These are phyloP conservation scores for Ilyonectria mors-panacis DNA, from an alignment of 2,329 filamentous ascomycete genomes.

Conservation along the genomic window DNA sequence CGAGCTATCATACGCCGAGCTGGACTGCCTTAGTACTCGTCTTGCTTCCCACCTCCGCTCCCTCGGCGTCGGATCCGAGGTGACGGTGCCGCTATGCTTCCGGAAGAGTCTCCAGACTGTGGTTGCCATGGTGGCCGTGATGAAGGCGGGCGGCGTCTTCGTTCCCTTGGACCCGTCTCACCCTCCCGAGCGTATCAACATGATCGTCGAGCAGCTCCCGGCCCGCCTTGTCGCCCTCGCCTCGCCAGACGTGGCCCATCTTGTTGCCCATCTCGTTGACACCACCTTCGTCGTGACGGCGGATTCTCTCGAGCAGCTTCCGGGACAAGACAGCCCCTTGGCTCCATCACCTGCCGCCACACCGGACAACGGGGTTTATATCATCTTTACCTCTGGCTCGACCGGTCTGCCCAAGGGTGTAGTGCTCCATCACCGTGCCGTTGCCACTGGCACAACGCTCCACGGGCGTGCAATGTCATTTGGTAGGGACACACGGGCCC, in stretches of 20 bases:
- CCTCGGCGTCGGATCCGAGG: neutral
- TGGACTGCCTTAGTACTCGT: neutral
- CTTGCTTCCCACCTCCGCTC: neutral
- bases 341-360: neutral
- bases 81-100: slow-evolving; percentile 50
- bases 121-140: slow-evolving; percentile 51
- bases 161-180: slow-evolving; percentile 54
- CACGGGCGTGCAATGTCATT: slow-evolving; percentile 20
- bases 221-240: neutral
- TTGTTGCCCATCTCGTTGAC: neutral
- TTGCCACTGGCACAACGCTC: slow-evolving; percentile 15
- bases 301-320: neutral
- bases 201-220: slow-evolving; percentile 18
- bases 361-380: slow-evolving; percentile 15
- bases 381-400: slow-evolving; percentile 36
- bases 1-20: neutral
- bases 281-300: neutral
- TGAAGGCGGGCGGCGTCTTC: slow-evolving; percentile 51
- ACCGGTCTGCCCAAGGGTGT: slow-evolving; percentile 37
- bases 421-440: slow-evolving; percentile 19
- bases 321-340: neutral
- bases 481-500: slow-evolving; percentile 2
- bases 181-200: slow-evolving; percentile 45
- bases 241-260: neutral
- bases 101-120: slow-evolving; percentile 53